Conservation (phyloP, 148 eudicot species). For the Polygonum maritimum region DNA sequence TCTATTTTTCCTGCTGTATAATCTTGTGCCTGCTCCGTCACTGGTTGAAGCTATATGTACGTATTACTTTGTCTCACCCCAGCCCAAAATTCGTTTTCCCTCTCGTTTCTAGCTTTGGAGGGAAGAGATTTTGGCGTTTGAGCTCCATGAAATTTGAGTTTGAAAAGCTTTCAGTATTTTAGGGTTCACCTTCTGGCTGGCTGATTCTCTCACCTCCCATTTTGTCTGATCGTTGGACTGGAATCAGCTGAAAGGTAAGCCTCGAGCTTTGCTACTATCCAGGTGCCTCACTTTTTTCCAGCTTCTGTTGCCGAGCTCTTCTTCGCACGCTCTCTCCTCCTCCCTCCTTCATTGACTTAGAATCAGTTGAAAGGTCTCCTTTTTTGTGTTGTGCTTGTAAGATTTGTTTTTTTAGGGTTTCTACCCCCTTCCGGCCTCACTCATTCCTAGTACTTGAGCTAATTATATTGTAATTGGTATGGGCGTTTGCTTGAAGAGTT, state of each 20-base stretch:
- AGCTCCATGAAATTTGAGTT: slow-evolving; percentile 7
- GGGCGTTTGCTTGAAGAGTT: not conserved
- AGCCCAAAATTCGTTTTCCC: slow-evolving; percentile 2
- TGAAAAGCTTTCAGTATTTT: slow-evolving; percentile 2
- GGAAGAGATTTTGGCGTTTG: slow-evolving; percentile 4
- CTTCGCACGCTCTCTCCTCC: not conserved
- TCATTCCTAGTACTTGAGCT: not conserved
- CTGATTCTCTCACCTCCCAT: not conserved
- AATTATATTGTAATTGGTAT: not conserved
- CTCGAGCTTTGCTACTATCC: not conserved
- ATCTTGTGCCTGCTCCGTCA: not conserved
- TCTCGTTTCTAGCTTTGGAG: slow-evolving; percentile 8
- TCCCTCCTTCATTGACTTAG: not conserved
- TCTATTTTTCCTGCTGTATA: no score
- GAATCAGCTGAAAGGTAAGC: not conserved
- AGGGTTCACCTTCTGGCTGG: not conserved
- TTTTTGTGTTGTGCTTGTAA: not conserved
- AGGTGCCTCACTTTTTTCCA: not conserved
- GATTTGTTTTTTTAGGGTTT: not conserved
- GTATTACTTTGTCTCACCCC: not conserved
- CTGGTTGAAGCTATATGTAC: not conserved
- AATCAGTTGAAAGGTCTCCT: not conserved
- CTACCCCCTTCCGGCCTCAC: not conserved
- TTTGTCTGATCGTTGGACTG: not conserved
- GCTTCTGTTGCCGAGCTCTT: not conserved